A percentile compares a stretch with the other conserved stretches of the same genome.
Evolutionary conservation across 2,329 filamentous ascomycete species (phyloP).

Genomic region (Aspergillus sp.): DNA sequence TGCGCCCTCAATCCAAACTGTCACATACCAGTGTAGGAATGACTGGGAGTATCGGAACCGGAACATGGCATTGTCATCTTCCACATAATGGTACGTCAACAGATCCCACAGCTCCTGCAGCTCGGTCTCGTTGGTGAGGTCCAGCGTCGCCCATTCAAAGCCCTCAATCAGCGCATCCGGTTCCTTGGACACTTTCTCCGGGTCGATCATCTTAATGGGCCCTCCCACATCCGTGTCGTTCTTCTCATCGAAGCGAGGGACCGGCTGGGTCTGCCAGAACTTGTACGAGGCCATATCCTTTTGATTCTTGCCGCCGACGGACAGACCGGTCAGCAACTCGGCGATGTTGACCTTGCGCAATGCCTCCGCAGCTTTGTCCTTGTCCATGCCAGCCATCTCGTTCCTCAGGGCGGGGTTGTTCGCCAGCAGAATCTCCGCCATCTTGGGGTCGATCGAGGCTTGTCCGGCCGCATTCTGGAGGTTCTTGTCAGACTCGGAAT

Average conservation of each 20-base stretch:
- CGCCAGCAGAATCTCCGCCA: conserved; percentile 42
- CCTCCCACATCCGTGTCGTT: conserved; percentile 65
- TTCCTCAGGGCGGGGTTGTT: conserved; percentile 64
- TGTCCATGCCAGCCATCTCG: conserved; percentile 70
- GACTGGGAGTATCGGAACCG: conserved; percentile 91
- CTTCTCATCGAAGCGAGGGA: conserved; percentile 72
- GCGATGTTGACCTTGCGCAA: conserved; percentile 50
- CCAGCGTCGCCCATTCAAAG: conserved; percentile 93
- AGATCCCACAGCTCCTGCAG: conserved; percentile 90
- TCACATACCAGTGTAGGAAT: conserved; percentile 77
- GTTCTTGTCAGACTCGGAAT: conserved; percentile 21
- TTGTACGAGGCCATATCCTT: conserved; percentile 98
- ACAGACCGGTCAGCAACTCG: conserved; percentile 53
- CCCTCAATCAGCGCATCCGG: conserved; percentile 73
- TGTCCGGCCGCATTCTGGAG: conserved; percentile 24
- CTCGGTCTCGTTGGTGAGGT: conserved; percentile 73
- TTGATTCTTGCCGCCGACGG: conserved; percentile 78
- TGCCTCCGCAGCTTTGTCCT: conserved; percentile 55
- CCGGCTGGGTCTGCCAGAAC: conserved; percentile 98
- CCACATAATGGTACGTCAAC: conserved; percentile 90
- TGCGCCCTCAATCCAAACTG: background rate
- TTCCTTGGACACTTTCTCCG: conserved; percentile 75
- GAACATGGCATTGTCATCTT: conserved; percentile 96
- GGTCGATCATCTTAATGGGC: conserved; percentile 75
- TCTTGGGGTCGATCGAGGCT: conserved; percentile 35